These are phyloP conservation scores for Linderniella brevidens DNA, from an alignment of 257 asterid species.

Conservation along the genomic window DNA sequence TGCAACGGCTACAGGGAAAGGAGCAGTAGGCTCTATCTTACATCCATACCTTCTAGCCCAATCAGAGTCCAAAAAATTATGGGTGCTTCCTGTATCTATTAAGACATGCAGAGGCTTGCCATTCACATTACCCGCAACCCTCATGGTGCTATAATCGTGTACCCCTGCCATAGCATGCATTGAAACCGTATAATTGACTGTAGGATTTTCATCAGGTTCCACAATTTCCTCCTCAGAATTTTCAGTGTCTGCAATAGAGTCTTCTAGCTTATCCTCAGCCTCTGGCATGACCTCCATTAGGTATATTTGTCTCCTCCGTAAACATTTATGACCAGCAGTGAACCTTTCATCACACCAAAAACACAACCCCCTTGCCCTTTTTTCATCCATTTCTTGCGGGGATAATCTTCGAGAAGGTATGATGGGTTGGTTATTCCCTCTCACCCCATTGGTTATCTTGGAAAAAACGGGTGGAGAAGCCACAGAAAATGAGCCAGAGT, in stretches of 20 bases:
- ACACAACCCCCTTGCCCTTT: slow-evolving; percentile 1
- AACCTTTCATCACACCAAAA: slow-evolving; percentile 2
- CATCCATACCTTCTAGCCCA: background rate
- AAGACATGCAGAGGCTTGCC: background rate
- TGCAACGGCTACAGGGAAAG: background rate
- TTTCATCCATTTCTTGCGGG: background rate
- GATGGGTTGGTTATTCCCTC: background rate
- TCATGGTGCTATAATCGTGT: background rate
- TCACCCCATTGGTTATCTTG: no score
- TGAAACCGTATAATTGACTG: background rate
- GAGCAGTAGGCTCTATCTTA: background rate
- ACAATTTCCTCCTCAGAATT: background rate
- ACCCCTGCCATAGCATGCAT: background rate
- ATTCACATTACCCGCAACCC: background rate
- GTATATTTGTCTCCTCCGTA: background rate
- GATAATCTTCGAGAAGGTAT: background rate
- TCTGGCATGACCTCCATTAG: background rate
- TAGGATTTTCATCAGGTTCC: background rate
- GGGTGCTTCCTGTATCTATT: background rate
- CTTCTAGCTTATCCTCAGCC: no score
- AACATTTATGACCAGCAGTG: background rate
- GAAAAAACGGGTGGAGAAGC: no score
- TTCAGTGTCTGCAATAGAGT: background rate
- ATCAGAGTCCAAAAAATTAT: background rate
- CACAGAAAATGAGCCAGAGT: no score